These are phyloP conservation scores for Bacidia gigantensis DNA, from an alignment of 495 filamentous ascomycete species.

Conservation along the genomic window DNA sequence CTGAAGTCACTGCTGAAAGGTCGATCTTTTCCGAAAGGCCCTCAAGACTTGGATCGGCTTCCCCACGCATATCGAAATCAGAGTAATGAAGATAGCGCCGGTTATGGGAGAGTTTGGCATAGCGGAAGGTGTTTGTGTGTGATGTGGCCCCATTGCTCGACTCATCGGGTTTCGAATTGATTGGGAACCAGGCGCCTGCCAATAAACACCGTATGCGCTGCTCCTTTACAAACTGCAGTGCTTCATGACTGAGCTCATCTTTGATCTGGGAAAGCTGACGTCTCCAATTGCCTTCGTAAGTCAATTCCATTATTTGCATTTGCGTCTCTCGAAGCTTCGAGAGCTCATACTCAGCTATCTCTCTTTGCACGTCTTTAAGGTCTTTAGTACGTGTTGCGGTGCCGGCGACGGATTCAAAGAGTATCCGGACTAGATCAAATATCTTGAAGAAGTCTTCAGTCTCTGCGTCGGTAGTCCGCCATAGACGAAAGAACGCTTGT, in stretches of 20 bases:
- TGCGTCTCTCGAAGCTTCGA: slow-evolving; percentile 68
- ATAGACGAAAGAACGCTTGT: slow-evolving; percentile 82
- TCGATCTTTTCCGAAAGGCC: slow-evolving; percentile 73
- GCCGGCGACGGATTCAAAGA: slow-evolving; percentile 86
- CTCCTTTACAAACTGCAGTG: slow-evolving; percentile 89
- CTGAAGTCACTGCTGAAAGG: slow-evolving; percentile 75
- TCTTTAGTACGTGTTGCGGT: slow-evolving; percentile 72
- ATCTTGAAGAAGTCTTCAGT: slow-evolving; percentile 84
- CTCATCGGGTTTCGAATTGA: slow-evolving; percentile 29
- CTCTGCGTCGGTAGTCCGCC: slow-evolving; percentile 77
- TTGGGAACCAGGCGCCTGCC: slow-evolving; percentile 80
- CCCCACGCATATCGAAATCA: slow-evolving; percentile 58
- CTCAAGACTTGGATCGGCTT: slow-evolving; percentile 58
- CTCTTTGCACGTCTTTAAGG: slow-evolving; percentile 77
- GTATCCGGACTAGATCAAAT: slow-evolving; percentile 73
- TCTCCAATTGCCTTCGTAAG: slow-evolving; percentile 90
- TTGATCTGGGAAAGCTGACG: slow-evolving; percentile 79
- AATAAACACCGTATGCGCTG: slow-evolving; percentile 88
- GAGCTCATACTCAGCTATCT: slow-evolving; percentile 71
- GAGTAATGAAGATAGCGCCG: slow-evolving; percentile 80
- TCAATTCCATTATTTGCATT: slow-evolving; percentile 82
- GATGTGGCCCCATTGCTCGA: slow-evolving; percentile 27
- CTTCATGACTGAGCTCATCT: slow-evolving; percentile 86
- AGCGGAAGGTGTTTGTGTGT: slow-evolving; percentile 43
- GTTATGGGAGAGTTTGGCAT: slow-evolving; percentile 81